Conservation (phyloP, 495 filamentous ascomycete species). For the Penicillium ucsense region DNA sequence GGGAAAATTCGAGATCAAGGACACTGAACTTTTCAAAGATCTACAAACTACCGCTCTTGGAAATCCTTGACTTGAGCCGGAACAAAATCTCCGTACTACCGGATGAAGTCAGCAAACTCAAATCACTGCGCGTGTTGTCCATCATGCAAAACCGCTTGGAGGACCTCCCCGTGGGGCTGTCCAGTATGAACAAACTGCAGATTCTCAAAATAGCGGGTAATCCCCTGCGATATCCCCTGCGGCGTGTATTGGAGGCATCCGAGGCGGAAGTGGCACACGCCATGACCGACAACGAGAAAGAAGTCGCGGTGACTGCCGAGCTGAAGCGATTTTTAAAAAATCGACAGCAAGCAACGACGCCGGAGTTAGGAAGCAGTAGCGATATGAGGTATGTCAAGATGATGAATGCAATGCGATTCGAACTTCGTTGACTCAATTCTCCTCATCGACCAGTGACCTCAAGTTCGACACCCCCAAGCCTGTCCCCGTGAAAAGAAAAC, state of each 20-base stretch:
- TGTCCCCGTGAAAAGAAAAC: conserved; percentile 59
- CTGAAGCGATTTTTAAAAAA: conserved; percentile 71
- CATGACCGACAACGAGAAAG: conserved; percentile 49
- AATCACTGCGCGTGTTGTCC: conserved; percentile 65
- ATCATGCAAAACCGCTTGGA: conserved; percentile 79
- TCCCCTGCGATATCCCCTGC: conserved; percentile 49
- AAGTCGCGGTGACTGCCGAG: conserved; percentile 57
- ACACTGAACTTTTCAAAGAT: conserved; percentile 39
- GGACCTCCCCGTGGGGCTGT: conserved; percentile 69
- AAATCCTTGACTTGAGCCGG: conserved; percentile 83
- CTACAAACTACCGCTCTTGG: conserved; percentile 72
- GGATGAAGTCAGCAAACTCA: conserved; percentile 67
- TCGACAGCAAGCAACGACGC: conserved; percentile 36
- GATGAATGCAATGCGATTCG: not conserved
- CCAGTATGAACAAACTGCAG: conserved; percentile 79
- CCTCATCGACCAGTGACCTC: conserved; percentile 28
- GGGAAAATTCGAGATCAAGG: not conserved
- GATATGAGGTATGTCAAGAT: conserved; percentile 50
- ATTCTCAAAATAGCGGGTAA: conserved; percentile 84
- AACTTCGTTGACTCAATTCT: not conserved
- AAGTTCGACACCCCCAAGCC: conserved; percentile 64
- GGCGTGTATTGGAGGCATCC: conserved; percentile 32
- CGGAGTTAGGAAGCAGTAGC: conserved; percentile 51
- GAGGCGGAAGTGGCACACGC: conserved; percentile 34
- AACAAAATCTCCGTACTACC: conserved; percentile 75